Evolutionary conservation across 73 alveolate genomes (phyloP), one percentile per base, ranked within the genome.

Genomic region (Urostyla sp.): DNA sequence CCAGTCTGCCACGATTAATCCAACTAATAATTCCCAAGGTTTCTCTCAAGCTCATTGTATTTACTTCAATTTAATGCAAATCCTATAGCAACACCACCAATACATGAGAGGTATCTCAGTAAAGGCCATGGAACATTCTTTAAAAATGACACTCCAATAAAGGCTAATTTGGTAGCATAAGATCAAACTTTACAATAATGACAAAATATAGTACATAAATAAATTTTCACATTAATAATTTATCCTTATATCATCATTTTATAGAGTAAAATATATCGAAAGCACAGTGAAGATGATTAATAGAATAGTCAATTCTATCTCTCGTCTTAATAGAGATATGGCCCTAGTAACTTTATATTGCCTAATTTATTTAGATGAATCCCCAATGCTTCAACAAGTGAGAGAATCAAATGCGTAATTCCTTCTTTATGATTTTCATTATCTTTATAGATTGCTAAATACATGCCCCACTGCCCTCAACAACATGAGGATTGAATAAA

Each of bases 31-130:
- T 6, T 20, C 45, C 7, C 49, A 49, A 18, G 30, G 60, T 6
- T 2, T 1, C 15, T 1, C 60, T 20, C 2, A 57, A 2, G 37
- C 27, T 8, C 44, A 63, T 34, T 43, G 60, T 63, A 37, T 1
- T 7, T 27, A 4, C 20, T 36, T 24, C 21, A 18, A 13, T 13
- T 63, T 63, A 11, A 10, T 8, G 44, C 20, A 7, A 16, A 15
- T 40, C 44, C 13, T 40, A 40, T 63, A 63, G 79, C 37, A 43
- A 63, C 79, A 20, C 79, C 79, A 5, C 79, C 79, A 2, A 63
- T 63, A 0, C 79, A 63, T 34, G 79, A 63, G 60, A 5, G 79
- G 44, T 63, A 63, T 23, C 44, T 63, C 23, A 27, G 26, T 28
- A 63, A 63, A 43, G 37, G 61, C 20, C 24, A 38, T 1, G 79